These are phyloP conservation scores for Dictyostelium discoideum DNA, from an alignment of 78 protist species.

Conservation along the genomic window DNA sequence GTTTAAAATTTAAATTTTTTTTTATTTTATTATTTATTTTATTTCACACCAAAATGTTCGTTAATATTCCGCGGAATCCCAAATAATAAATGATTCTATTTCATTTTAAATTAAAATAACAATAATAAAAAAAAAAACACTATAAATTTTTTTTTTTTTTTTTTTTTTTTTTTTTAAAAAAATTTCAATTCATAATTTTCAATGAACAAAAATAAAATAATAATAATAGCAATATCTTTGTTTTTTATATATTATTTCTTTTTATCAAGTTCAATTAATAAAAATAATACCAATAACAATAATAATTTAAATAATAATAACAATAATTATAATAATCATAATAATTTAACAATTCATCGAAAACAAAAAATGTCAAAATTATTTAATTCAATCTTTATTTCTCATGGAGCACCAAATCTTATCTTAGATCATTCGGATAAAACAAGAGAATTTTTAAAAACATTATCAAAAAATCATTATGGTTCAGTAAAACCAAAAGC, in stretches of 20 bases:
- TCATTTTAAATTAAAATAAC: too few relatives aligned
- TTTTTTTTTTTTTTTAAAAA: too few relatives aligned
- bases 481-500: slow-evolving; percentile 16
- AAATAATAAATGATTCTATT: too few relatives aligned
- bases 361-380: background rate
- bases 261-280: background rate
- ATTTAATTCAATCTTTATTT: slow-evolving; percentile 19
- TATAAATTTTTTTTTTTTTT: too few relatives aligned
- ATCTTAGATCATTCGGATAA: slow-evolving; percentile 3
- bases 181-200: background rate
- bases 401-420: slow-evolving; percentile 65
- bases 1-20: too few relatives aligned
- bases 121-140: too few relatives aligned
- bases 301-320: background rate
- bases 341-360: background rate
- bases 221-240: background rate
- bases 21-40: too few relatives aligned
- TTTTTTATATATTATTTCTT: background rate
- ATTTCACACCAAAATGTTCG: too few relatives aligned
- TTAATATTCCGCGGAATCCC: background rate
- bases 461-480: background rate
- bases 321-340: background rate
- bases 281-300: background rate
- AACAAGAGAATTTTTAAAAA: background rate
- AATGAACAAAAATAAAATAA: background rate